phyloP scores from a whole-genome alignment of 1,284 basidiomycete genomes.

The Phellinidium pouzarii region DNA sequence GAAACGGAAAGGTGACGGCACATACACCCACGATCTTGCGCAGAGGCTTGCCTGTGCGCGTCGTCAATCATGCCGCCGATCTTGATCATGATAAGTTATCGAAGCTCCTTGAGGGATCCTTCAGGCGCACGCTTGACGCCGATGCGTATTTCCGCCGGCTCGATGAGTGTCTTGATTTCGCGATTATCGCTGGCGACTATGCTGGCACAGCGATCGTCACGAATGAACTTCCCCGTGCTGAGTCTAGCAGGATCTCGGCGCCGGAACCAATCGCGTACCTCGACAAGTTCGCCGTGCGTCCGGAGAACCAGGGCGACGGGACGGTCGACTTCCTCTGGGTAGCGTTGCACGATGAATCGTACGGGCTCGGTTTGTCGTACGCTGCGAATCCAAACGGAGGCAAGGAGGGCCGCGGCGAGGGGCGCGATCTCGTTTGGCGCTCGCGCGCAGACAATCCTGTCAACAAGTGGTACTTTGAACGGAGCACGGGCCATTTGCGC shows the following conservation, averaged over 20 bases:
- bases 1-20: conserved; percentile 75
- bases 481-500: conserved; percentile 85
- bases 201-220: conserved; percentile 94
- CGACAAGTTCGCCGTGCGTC: conserved; percentile 98
- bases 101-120: conserved; percentile 80
- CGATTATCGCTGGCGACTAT: conserved; percentile 95
- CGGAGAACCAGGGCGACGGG: conserved; percentile 92
- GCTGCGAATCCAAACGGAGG: conserved; percentile 96
- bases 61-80: conserved; percentile 58
- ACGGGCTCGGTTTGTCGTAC: conserved; percentile 89
- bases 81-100: conserved; percentile 79
- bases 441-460: conserved; percentile 89
- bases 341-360: conserved; percentile 96
- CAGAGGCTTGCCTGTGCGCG: conserved; percentile 80
- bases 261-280: conserved; percentile 76
- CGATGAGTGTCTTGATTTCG: conserved; percentile 77
- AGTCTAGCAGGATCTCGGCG: conserved; percentile 24
- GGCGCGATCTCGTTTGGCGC: conserved; percentile 95
- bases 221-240: conserved; percentile 49
- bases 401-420: conserved; percentile 80
- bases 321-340: conserved; percentile 99
- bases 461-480: conserved; percentile 99
- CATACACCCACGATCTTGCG: conserved; percentile 93
- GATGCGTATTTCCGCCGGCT: conserved; percentile 78
- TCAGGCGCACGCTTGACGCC: conserved; percentile 70